Conservation (phyloP, 805 yeast genomes). For the Candida montana region DNA sequence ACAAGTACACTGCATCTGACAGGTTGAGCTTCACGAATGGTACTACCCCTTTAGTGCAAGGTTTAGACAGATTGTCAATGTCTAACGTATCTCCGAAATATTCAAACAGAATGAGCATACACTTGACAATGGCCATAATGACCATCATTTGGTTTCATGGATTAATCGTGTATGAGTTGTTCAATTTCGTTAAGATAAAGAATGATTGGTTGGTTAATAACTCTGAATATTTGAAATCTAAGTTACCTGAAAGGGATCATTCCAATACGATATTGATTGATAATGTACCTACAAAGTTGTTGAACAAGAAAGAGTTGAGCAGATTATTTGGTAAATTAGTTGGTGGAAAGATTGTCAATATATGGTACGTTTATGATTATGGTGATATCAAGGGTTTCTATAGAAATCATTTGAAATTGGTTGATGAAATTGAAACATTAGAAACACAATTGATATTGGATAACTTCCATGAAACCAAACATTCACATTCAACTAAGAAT, state of each 20-base stretch:
- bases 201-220: constrained; percentile 33
- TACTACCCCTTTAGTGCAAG: constrained; percentile 27
- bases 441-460: constrained; percentile 31
- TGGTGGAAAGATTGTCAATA: constrained; percentile 46
- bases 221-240: constrained; percentile 19
- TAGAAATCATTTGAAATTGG: constrained; percentile 24
- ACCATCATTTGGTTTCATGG: constrained; percentile 54
- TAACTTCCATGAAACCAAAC: constrained; percentile 6
- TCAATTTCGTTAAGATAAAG: constrained; percentile 42
- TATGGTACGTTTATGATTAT: constrained; percentile 56
- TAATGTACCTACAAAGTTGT: constrained; percentile 36
- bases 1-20: constrained; percentile 17
- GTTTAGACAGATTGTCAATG: constrained; percentile 66
- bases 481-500: not conserved
- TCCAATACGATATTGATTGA: constrained; percentile 37
- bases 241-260: constrained; percentile 14
- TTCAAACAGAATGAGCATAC: constrained; percentile 49
- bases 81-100: constrained; percentile 58
- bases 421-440: constrained; percentile 34
- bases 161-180: constrained; percentile 52
- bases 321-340: constrained; percentile 23
- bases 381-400: constrained; percentile 31
- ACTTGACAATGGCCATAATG: constrained; percentile 52
- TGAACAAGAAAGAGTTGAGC: constrained; percentile 19
- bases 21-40: constrained; percentile 20